Conservation (phyloP, 164 flowering plant genomes). For the Akebia trifoliata region DNA sequence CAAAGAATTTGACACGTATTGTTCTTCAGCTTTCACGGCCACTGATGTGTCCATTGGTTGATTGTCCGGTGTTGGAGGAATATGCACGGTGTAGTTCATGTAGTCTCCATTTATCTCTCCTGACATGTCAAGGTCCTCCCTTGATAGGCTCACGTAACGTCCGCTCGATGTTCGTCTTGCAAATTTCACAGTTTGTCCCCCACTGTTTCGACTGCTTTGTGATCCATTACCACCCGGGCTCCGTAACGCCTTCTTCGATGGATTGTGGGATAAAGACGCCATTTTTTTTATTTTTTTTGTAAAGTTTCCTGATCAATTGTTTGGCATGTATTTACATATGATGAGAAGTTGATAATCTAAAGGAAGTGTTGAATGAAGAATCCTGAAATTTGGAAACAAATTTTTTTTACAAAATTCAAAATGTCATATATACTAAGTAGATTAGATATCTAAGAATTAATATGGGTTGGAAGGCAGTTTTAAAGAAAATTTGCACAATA, state of each 20-base stretch:
- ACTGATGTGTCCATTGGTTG: constrained; percentile 66
- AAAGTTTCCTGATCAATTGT: not conserved
- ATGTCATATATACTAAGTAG: too few relatives aligned
- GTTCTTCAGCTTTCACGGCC: constrained; percentile 68
- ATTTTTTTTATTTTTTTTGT: constrained; percentile 11
- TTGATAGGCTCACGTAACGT: constrained; percentile 52
- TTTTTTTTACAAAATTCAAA: too few relatives aligned
- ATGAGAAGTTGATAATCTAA: not conserved
- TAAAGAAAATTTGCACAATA: too few relatives aligned
- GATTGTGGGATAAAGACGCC: constrained; percentile 30
- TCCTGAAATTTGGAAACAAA: constrained; percentile 11
- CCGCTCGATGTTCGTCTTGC: constrained; percentile 69
- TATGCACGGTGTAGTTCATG: constrained; percentile 69
- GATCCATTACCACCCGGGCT: constrained; percentile 27
- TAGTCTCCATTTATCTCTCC: constrained; percentile 63
- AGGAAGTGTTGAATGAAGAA: not conserved
- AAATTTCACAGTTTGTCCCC: constrained; percentile 52
- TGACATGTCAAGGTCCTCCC: constrained; percentile 66
- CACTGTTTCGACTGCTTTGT: constrained; percentile 17
- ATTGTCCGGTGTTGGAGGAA: constrained; percentile 72
- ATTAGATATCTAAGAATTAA: too few relatives aligned
- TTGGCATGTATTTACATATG: not conserved
- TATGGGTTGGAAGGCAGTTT: too few relatives aligned
- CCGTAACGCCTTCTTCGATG: constrained; percentile 39
- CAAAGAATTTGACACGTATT: constrained; percentile 62